These are phyloP conservation scores for Lentinula boryana DNA, from an alignment of 768 basidiomycete genomes.

Conservation along the genomic window DNA sequence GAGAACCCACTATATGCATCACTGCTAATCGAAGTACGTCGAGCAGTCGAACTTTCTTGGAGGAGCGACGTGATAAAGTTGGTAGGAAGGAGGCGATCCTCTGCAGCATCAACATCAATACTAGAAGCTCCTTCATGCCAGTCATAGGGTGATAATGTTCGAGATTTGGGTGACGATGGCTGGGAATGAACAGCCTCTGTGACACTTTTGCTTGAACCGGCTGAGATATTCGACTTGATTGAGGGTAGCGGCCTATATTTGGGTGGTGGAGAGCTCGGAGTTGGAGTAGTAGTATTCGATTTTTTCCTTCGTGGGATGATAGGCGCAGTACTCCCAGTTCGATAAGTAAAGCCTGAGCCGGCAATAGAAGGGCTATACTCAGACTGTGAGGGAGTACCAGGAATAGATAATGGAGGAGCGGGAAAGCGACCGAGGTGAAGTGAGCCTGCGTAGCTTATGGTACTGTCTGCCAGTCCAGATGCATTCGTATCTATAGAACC, in stretches of 20 bases:
- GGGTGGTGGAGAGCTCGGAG: conserved; percentile 4
- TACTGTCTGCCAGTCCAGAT: conserved; percentile 53
- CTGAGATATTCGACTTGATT: background rate
- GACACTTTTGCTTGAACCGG: background rate
- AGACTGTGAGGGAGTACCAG: conserved; percentile 27
- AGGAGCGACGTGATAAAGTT: conserved; percentile 57
- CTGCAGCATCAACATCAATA: conserved; percentile 49
- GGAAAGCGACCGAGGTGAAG: conserved; percentile 46
- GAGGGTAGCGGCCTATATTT: conserved; percentile 8
- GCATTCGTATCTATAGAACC: conserved; percentile 44
- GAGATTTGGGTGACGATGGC: conserved; percentile 7
- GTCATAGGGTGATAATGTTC: conserved; percentile 36
- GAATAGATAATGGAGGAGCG: conserved; percentile 42
- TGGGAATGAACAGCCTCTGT: background rate
- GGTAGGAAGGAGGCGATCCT: conserved; percentile 53
- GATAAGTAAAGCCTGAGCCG: conserved; percentile 14
- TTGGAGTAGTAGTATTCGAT: background rate
- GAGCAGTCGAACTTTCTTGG: conserved; percentile 24
- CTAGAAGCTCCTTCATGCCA: conserved; percentile 60
- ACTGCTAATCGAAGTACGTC: conserved; percentile 17
- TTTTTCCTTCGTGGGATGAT: background rate
- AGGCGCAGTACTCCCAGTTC: conserved; percentile 2
- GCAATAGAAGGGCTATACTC: background rate
- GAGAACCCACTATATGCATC: conserved; percentile 45
- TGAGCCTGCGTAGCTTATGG: conserved; percentile 37